phyloP scores from a whole-genome alignment of 75 land plant species.

The Selaginella moellendorffii region DNA sequence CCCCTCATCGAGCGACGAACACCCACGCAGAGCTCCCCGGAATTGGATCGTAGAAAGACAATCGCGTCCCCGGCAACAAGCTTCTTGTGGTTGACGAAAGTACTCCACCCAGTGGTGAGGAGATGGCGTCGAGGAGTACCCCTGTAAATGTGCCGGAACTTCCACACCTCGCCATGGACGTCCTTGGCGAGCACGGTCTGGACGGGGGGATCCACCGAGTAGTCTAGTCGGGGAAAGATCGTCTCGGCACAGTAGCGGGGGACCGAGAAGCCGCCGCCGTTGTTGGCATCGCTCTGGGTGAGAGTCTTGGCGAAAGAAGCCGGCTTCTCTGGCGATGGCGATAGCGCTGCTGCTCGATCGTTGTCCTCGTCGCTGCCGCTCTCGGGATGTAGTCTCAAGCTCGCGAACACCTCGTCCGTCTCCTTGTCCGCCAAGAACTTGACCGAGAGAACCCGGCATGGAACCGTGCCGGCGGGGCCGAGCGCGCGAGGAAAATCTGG shows the following conservation, averaged over 20 bases:
- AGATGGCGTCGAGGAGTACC: conserved; percentile 2
- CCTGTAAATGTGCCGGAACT: conserved; percentile 5
- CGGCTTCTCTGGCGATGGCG: not conserved
- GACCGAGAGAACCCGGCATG: not conserved
- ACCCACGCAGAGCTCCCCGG: conserved; percentile 6
- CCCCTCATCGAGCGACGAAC: conserved; percentile 9
- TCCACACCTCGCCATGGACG: conserved; percentile 8
- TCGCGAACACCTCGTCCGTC: conserved; percentile 8
- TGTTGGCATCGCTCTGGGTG: conserved; percentile 8
- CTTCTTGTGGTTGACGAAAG: conserved; percentile 8
- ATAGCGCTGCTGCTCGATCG: not conserved
- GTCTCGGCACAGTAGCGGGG: conserved; percentile 7
- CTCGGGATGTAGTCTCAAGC: not conserved
- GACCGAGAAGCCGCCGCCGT: not conserved
- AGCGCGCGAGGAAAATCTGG: conserved; percentile 4
- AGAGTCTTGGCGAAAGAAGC: conserved; percentile 10
- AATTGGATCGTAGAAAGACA: not conserved
- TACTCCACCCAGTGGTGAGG: conserved; percentile 7
- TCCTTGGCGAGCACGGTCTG: conserved; percentile 7
- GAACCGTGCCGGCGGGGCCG: not conserved
- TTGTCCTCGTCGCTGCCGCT: not conserved
- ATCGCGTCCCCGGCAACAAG: conserved; percentile 9
- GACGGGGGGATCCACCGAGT: conserved; percentile 4
- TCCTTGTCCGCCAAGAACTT: not conserved
- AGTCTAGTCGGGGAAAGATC: conserved; percentile 10